Base-by-base conservation (phyloP, 352 stramenopile species). In the Phytophthora cactorum region DNA sequence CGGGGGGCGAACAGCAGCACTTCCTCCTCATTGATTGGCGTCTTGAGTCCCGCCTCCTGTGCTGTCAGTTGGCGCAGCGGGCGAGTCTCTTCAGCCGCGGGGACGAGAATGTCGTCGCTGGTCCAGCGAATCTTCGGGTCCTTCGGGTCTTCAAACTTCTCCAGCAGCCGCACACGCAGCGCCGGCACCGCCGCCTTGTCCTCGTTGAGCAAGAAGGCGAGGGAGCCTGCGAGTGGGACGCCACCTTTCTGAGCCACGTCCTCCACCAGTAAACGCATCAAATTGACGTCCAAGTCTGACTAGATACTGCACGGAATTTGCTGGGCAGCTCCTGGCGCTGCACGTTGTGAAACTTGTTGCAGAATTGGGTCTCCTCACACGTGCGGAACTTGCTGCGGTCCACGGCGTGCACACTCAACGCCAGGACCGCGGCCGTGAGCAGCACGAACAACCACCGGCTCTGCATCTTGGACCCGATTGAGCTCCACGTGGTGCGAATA, bases 371-470 rank as follows among this genome's bases (percentile, higher is more conserved):
- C 79, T 99, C 88, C 17, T 88, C 74, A 72, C 98, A 99, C n/a
- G 93, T 99, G 45, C 97, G 84, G 81, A 99, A 99, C 85, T 99
- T 99, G 59, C 75, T 96, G 69, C 91, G 86, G 79, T 99, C 98
- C 11, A 99, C 98, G 10, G 90, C 95, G 12, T 55, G 12, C 4
- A 51, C 39, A 31, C 36, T 32, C 32, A 74, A 17, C 5, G 52
- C 38, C 5, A 61, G 32, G 14, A 52, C 53, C 14, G 43, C 44
- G 22, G 53, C 57, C 1, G 41, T 39, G 12, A 74, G 32, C 44
- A 74, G 34, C 54, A 69, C 41, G 51, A 75, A 22, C 43, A 63
- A 34, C 27, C 50, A 53, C 31, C 47, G 43, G 25, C 25, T 72
- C 45, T 61, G 45, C 44, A 56, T 70, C 36, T 43, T 43, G 36